phyloP scores from a whole-genome alignment of 2,329 filamentous ascomycete species.

The Drechslerella coelobrocha region DNA sequence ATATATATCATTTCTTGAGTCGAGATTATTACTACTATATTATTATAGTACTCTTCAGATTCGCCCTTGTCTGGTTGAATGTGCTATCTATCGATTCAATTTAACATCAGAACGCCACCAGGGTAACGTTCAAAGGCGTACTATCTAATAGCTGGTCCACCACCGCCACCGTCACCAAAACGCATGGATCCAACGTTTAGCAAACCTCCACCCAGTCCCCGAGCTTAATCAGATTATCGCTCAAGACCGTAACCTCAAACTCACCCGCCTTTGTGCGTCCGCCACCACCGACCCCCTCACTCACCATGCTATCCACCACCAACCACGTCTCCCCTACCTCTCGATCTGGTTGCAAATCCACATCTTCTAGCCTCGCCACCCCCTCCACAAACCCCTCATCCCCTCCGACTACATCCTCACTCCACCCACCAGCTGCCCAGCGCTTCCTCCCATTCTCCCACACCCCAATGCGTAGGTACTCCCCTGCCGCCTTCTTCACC shows the following conservation, averaged over 20 bases:
- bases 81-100: too few species aligned
- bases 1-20: too few species aligned
- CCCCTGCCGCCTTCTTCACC: slow-evolving; percentile 30
- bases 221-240: slow-evolving; percentile 42
- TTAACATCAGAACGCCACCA: too few species aligned
- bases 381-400: slow-evolving; percentile 48
- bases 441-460: slow-evolving; percentile 43
- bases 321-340: slow-evolving; percentile 45
- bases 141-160: too few species aligned
- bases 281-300: slow-evolving; percentile 14
- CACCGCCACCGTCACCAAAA: too few species aligned
- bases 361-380: slow-evolving; percentile 42
- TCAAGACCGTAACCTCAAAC: slow-evolving; percentile 46
- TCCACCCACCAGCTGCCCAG: slow-evolving; percentile 43
- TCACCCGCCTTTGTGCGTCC: slow-evolving; percentile 1
- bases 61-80: too few species aligned
- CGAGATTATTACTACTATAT: too few species aligned
- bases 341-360: slow-evolving; percentile 45
- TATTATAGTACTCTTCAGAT: too few species aligned
- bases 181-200: slow-evolving; percentile 1
- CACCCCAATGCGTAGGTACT: slow-evolving; percentile 41
- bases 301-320: slow-evolving; percentile 48
- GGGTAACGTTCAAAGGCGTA: too few species aligned
- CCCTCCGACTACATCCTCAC: slow-evolving; percentile 29
- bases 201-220: slow-evolving; percentile 33